Base-by-base conservation (phyloP, 2,329 filamentous ascomycete species). In the Verticillium isaacii region DNA sequence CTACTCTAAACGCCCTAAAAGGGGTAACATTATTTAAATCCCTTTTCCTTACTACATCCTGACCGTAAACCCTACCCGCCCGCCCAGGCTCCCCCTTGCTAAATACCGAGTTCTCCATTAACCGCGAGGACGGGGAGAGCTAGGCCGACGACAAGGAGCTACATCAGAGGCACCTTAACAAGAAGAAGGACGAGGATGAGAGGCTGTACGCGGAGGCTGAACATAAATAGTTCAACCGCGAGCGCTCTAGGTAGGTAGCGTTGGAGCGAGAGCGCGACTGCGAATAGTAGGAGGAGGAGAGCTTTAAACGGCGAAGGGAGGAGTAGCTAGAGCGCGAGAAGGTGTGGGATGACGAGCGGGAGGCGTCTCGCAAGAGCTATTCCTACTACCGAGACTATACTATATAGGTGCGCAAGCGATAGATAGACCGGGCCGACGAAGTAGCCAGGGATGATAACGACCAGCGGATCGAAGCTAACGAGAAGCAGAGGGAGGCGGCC, bases 301-400 rank as follows among this genome's bases (percentile, higher is more conserved):
- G 87, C 19, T 74, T 85, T 2, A 84, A 88, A 64, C 83, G 86
- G 57, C 85, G 87, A 58, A 88, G 90, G 75, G 85, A 89, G 8
- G 87, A 91, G 68, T 85, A 89, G 61, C 82, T 96, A 14, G 82
- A 83, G 55, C 73, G 77, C 41, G 81, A 84, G 62, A 80, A 80
- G 71, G 86, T 89, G n/a, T 98, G 93, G 86, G 89, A 98, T 68
- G 95, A 99, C 68, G 93, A 97, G 68, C 79, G 84, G n/a, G 93
- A 98, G 76, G 84, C 86, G 7, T 82, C 81, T 19, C 84, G 89
- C 29, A 93, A 92, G 74, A 78, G 80, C 3, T 87, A 93, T 64
- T 84, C 90, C 45, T 99, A 97, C 79, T 98, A 97, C 76, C 83
- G 88, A 57, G 94, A 99, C 69, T 90, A 89, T 58, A 89, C 89